phyloP scores from a whole-genome alignment of 2,329 filamentous ascomycete genomes.

The Xylaria sp. region DNA sequence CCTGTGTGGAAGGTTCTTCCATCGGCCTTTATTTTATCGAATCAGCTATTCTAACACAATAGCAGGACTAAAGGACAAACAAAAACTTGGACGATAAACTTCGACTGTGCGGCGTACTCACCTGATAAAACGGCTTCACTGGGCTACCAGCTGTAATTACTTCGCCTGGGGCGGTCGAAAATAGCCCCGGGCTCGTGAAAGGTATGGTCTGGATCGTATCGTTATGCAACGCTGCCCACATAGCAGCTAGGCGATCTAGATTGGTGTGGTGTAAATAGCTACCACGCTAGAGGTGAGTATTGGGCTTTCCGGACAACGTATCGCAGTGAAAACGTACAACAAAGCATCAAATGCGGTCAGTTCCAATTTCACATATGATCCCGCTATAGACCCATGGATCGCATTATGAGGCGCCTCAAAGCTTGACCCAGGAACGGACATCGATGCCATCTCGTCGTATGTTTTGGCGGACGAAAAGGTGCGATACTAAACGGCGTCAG shows the following conservation, averaged over 20 bases:
- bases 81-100: not conserved
- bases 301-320: not conserved
- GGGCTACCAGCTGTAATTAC: constrained; percentile 51
- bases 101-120: not conserved
- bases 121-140: constrained; percentile 57
- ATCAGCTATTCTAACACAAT: not conserved
- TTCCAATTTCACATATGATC: constrained; percentile 41
- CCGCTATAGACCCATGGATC: constrained; percentile 50
- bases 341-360: constrained; percentile 54
- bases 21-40: constrained; percentile 25
- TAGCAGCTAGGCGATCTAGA: constrained; percentile 63
- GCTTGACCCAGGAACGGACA: constrained; percentile 45
- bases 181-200: constrained; percentile 44
- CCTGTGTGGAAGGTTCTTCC: constrained; percentile 51
- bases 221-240: constrained; percentile 51
- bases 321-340: constrained; percentile 45
- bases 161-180: constrained; percentile 48
- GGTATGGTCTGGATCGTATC: constrained; percentile 39
- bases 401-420: constrained; percentile 52
- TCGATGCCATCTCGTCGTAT: constrained; percentile 48
- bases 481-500: constrained; percentile 45
- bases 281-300: constrained; percentile 16
- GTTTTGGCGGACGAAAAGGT: constrained; percentile 46
- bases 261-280: constrained; percentile 61
- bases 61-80: not conserved